Base-by-base conservation (phyloP, 257 asterid genomes). In the Ilex aquifolium region DNA sequence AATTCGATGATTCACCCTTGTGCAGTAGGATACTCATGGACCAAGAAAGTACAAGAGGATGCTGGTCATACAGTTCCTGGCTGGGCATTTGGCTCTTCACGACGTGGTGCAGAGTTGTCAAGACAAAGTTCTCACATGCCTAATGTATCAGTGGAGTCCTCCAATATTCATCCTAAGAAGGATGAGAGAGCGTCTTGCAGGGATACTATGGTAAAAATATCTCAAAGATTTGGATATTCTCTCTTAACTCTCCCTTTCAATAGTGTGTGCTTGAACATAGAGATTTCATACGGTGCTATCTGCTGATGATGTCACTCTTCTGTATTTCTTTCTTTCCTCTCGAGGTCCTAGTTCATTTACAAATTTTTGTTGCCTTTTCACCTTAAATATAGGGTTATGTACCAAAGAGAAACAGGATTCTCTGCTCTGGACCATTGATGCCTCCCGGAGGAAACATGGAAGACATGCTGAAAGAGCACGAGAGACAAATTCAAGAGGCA, bases 391-490 rank as follows among this genome's bases (percentile, higher is more conserved):
- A 77, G 85, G 76, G 66, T 61, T 80, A 66, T 66, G 75, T 57
- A 44, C 74, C 75, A 39, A 75, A 75, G 65, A 75, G 66, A 72
- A 72, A 67, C 73, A 66, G 82, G 71, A 67, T 83, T 56, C 83
- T 62, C n/a, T 77, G 82, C 61, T 83, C 86, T 7, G 89, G 89
- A 50, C 89, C 86, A 17, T 64, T 80, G 54, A 57, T 80, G 79
- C 82, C 80, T 70, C 84, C 84, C 12, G 82, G 86, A 39, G 80
- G 86, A 48, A 80, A 74, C 77, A 77, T 83, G 80, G 89, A 83
- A 58, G 84, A 77, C 63, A 73, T 83, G 89, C 78, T 83, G 30
- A 83, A 76, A 56, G 89, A 83, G 63, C 89, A 83, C 5, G 84
- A 80, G 68, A 77, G 77, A 39, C 84, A 83, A 60, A 77, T 83